These are phyloP conservation scores for Pseudopyricularia cyperi DNA, from an alignment of 2,329 filamentous ascomycete species.

Conservation along the genomic window DNA sequence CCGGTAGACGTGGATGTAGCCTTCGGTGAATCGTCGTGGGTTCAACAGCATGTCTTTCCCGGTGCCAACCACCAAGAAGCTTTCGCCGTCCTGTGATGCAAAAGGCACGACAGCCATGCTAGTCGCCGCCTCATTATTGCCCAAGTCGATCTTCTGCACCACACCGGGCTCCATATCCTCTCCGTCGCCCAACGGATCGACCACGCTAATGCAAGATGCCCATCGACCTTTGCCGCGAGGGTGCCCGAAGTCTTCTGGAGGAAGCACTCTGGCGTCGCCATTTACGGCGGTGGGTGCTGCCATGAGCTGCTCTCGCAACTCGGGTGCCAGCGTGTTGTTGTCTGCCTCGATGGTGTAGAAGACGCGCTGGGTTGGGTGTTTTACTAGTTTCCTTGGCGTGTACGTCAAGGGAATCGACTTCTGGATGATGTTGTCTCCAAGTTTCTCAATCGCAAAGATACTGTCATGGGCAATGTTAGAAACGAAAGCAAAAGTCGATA, in stretches of 20 bases:
- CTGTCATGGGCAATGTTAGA: slow-evolving; percentile 29
- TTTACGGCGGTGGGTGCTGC: slow-evolving; percentile 59
- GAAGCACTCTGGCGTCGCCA: slow-evolving; percentile 56
- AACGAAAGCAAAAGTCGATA: slow-evolving; percentile 3
- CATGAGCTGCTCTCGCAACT: slow-evolving; percentile 63
- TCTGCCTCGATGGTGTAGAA: slow-evolving; percentile 95
- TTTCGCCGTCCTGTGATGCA: slow-evolving; percentile 75
- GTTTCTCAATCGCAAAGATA: slow-evolving; percentile 82
- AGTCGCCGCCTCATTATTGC: slow-evolving; percentile 83
- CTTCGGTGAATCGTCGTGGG: slow-evolving; percentile 61
- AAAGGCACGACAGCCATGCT: slow-evolving; percentile 79
- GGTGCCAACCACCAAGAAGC: slow-evolving; percentile 87
- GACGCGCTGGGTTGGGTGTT: slow-evolving; percentile 74
- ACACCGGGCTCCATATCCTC: slow-evolving; percentile 42
- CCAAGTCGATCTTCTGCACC: slow-evolving; percentile 66
- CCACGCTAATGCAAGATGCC: slow-evolving; percentile 88
- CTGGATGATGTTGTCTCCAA: slow-evolving; percentile 75
- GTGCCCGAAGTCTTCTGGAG: slow-evolving; percentile 79
- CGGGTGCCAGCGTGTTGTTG: slow-evolving; percentile 74
- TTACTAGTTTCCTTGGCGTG: slow-evolving; percentile 76
- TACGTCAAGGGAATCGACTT: slow-evolving; percentile 79
- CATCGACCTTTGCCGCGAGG: slow-evolving; percentile 73
- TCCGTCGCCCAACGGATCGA: slow-evolving; percentile 62
- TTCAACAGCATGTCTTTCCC: slow-evolving; percentile 78
- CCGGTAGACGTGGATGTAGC: slow-evolving; percentile 85